phyloP scores from a whole-genome alignment of 2,329 filamentous ascomycete genomes.

The Trichoderma sp. region DNA sequence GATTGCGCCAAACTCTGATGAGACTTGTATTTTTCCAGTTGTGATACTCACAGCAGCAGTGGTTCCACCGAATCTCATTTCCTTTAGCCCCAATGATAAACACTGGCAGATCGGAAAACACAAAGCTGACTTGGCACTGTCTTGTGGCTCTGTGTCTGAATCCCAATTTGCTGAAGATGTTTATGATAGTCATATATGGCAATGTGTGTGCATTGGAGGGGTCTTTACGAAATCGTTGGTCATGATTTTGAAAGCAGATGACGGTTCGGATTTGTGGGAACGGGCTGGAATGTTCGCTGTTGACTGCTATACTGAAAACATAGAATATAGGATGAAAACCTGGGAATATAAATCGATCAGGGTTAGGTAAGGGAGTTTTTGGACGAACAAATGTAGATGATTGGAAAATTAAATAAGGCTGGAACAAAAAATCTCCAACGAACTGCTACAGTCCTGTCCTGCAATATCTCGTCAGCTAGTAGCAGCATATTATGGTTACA shows the following conservation, averaged over 20 bases:
- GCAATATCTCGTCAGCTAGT: too few species aligned
- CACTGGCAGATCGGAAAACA: accelerated
- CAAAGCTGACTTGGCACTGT: not conserved
- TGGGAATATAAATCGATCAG: not conserved
- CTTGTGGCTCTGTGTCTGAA: not conserved
- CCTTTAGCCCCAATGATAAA: not conserved
- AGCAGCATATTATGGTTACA: too few species aligned
- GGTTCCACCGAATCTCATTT: not conserved
- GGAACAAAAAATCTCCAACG: too few species aligned
- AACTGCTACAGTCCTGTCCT: too few species aligned
- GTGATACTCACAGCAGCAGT: not conserved
- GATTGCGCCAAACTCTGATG: not conserved
- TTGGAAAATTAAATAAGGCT: too few species aligned
- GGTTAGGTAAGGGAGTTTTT: not conserved
- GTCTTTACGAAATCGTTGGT: accelerated
- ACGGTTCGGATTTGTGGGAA: not conserved
- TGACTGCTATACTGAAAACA: accelerated
- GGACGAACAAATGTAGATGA: not conserved
- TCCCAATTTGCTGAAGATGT: not conserved
- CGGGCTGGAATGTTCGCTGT: not conserved
- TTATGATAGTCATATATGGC: not conserved
- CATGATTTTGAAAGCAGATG: not conserved
- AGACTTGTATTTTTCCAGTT: not conserved
- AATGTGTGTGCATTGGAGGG: not conserved
- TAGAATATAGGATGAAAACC: accelerated